Conservation (phyloP, 176 grass and related monocot genomes). For the Miscanthus lutarioriparius region DNA sequence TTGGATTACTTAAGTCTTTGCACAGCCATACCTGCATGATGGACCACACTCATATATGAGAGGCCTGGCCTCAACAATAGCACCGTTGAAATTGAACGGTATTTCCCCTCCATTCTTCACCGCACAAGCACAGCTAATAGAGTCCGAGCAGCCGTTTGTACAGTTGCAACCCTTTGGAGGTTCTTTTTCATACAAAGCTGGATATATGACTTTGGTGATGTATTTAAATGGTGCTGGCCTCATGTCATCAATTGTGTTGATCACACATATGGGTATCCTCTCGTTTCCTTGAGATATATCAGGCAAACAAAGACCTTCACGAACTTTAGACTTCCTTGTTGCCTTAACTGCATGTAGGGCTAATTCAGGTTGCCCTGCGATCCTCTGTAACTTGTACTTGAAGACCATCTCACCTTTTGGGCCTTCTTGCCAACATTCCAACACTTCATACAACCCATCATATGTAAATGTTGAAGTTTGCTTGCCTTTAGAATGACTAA, state of each 20-base stretch:
- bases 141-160: conserved; percentile 54
- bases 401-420: conserved; percentile 49
- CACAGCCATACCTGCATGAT: conserved; percentile 42
- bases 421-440: conserved; percentile 58
- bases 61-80: conserved; percentile 61
- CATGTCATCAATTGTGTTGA: conserved; percentile 62
- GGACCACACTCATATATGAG: conserved; percentile 80
- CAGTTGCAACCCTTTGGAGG: conserved; percentile 62
- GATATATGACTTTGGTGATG: conserved; percentile 58
- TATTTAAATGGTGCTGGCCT: conserved; percentile 58
- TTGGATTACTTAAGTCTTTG: not conserved
- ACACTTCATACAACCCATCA: conserved; percentile 64
- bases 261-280: conserved; percentile 57
- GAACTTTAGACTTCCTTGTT: conserved; percentile 58
- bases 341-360: conserved; percentile 59
- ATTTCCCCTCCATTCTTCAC: conserved; percentile 82
- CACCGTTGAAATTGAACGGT: conserved; percentile 68
- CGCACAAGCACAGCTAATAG: conserved; percentile 64
- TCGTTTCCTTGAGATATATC: conserved; percentile 67
- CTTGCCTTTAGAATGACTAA: conserved; percentile 47
- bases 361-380: conserved; percentile 65
- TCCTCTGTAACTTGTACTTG: conserved; percentile 60
- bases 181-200: conserved; percentile 51
- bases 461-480: conserved; percentile 58
- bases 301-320: conserved; percentile 58